phyloP scores from a whole-genome alignment of 768 basidiomycete species.

The Porphyrellus cyaneotinctus region DNA sequence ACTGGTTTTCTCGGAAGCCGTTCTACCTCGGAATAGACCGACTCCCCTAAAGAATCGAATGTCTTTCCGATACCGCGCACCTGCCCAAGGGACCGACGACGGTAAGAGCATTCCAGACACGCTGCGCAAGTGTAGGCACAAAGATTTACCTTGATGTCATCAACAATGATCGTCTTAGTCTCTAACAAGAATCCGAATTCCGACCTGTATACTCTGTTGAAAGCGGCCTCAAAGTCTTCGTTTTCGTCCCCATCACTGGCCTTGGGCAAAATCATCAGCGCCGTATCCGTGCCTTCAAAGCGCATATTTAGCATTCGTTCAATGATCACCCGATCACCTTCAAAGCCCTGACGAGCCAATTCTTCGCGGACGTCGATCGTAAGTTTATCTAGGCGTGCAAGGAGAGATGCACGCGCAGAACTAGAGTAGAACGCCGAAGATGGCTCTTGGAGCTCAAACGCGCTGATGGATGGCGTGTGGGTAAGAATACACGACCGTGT shows the following conservation, averaged over 20 bases:
- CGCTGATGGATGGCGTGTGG: constrained; percentile 41
- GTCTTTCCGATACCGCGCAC: constrained; percentile 91
- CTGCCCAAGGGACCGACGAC: constrained; percentile 29
- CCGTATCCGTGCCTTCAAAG: constrained; percentile 90
- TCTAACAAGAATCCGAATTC: constrained; percentile 93
- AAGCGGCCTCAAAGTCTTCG: constrained; percentile 76
- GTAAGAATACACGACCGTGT: background rate
- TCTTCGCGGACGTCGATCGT: constrained; percentile 58
- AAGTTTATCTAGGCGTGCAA: constrained; percentile 66
- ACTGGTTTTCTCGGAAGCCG: constrained; percentile 42
- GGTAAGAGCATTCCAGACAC: background rate
- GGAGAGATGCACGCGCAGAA: constrained; percentile 51
- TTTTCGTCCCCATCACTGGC: constrained; percentile 46
- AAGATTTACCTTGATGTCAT: constrained; percentile 76
- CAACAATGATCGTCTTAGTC: constrained; percentile 77
- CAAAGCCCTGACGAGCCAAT: constrained; percentile 79
- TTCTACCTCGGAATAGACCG: constrained; percentile 72
- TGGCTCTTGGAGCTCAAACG: constrained; percentile 86
- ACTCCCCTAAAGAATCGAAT: constrained; percentile 73
- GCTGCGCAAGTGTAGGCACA: no score
- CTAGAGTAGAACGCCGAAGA: constrained; percentile 73
- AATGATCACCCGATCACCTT: constrained; percentile 59
- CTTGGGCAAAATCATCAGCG: constrained; percentile 77
- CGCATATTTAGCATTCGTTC: constrained; percentile 91
- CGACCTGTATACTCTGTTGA: constrained; percentile 73